Evolutionary conservation across 768 basidiomycete genomes (phyloP).

Genomic region (Naganishia vaughanmartiniae): DNA sequence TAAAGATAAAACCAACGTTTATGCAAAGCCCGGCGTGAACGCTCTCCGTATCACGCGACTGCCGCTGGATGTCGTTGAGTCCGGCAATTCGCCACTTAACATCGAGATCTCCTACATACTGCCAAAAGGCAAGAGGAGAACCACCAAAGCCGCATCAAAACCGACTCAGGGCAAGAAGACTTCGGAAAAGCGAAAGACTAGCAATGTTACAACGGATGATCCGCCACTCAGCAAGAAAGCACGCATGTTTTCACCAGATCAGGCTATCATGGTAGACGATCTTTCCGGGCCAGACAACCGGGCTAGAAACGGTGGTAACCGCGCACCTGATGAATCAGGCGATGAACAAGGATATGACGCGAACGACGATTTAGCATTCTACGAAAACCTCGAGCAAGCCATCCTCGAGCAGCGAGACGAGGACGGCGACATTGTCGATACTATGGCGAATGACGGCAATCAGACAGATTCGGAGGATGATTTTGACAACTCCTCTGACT

Average conservation of each 20-base stretch:
- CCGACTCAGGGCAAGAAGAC: not conserved
- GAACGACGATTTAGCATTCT: conserved; percentile 14
- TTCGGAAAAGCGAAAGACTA: conserved; percentile 2
- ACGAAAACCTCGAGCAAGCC: conserved; percentile 9
- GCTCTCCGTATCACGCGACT: conserved; percentile 44
- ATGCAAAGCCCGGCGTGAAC: conserved; percentile 35
- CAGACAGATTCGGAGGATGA: not conserved
- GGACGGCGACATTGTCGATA: not conserved
- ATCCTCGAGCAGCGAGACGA: conserved; percentile 19
- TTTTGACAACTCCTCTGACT: conserved; percentile 3
- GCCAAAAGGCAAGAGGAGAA: not conserved
- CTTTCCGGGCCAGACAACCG: not conserved
- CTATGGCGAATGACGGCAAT: too few species aligned
- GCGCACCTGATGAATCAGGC: not conserved
- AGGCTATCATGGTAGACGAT: not conserved
- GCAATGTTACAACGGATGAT: not conserved
- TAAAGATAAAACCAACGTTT: conserved; percentile 46
- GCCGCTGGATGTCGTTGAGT: conserved; percentile 33
- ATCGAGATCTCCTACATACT: conserved; percentile 20
- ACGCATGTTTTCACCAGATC: conserved; percentile 18
- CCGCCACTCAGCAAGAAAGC: conserved; percentile 16
- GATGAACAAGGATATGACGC: not conserved
- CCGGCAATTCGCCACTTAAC: conserved; percentile 21
- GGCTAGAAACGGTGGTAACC: not conserved
- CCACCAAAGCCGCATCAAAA: not conserved